Base-by-base conservation (phyloP, 2,329 filamentous ascomycete species). In the Hymenoscyphus infarciens region DNA sequence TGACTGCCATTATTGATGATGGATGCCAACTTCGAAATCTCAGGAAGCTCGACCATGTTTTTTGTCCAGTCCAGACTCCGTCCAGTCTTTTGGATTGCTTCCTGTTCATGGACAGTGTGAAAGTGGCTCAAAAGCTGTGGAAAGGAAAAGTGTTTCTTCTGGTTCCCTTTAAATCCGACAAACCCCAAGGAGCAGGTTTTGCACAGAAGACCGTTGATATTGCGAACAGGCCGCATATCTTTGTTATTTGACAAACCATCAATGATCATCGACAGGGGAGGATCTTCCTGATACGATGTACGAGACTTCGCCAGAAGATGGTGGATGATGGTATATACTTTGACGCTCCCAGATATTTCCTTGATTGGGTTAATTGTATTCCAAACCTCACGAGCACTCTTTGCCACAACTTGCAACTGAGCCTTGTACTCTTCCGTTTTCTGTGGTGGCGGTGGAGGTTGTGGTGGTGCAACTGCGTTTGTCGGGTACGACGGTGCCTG, bases 291-390 rank as follows among this genome's bases (percentile, higher is more conserved):
- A 72, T 87, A 91, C 57, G 79, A 79, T 16, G 81, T 74, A 53
- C 81, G 78, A 70, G 87, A 91, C 39, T 79, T 80, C 61, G 81
- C 80, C 61, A 83, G 79, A 59, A 87, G 76, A 71, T 89, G 85
- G 70, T 88, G 80, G 52, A 93, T 80, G 10, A 90, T 78, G 56
- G 86, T 81, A 64, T 83, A 83, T 16, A 90, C 79, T 67, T 86
- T 85, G 56, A 90, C 79, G 64, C 82, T 83, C 45, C 83, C 82
- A 15, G 86, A 82, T 16, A 91, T 75, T 58, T 86, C 82, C 67
- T 84, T 84, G 65, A 91, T 78, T 2, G 80, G 80, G 7, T 80
- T 81, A 2, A 87, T 82, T 25, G 78, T 76, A 65, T 83, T 82
- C 88, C 89, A 93, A 39, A 88, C 75, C 27, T 85, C 82, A 63